Percentiles rank a stretch among this genome's conserved stretches.
These are phyloP conservation scores for Orbilia blumenaviensis DNA, from an alignment of 2,329 filamentous ascomycete species.

Conservation along the genomic window DNA sequence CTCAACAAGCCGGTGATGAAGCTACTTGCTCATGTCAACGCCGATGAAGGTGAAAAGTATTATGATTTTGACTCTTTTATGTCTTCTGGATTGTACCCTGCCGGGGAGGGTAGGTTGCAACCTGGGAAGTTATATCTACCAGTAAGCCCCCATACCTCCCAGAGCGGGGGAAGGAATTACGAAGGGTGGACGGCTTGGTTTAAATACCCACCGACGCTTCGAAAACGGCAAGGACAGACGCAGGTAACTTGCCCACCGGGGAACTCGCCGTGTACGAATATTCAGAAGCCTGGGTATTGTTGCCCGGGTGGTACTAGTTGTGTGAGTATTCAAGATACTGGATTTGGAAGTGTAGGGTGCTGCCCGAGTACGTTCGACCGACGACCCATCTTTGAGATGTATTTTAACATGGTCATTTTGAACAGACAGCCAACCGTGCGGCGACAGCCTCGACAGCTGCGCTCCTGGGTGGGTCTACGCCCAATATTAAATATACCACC, in stretches of 20 bases:
- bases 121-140: constrained; percentile 27
- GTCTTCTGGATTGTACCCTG: background rate
- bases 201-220: background rate
- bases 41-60: constrained; percentile 43
- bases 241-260: constrained; percentile 72
- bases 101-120: background rate
- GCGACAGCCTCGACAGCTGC: constrained; percentile 25
- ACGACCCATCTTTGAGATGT: background rate
- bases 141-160: constrained; percentile 13
- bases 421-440: constrained; percentile 33
- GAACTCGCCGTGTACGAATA: constrained; percentile 71
- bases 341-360: constrained; percentile 76
- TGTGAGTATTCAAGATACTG: constrained; percentile 70
- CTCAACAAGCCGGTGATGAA: constrained; percentile 41
- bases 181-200: constrained; percentile 12
- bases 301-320: constrained; percentile 74
- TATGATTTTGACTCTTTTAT: constrained; percentile 44
- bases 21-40: constrained; percentile 15
- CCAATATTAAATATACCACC: background rate
- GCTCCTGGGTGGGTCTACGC: constrained; percentile 26
- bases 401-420: background rate
- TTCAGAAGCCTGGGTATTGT: constrained; percentile 76
- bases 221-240: constrained; percentile 64
- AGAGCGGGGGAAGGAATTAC: background rate
- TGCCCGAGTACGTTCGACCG: constrained; percentile 65